Percentiles rank a stretch among this genome's conserved stretches.
Evolutionary conservation across 345 rosid species (phyloP).

Genomic region (Leavenworthia alabamica): DNA sequence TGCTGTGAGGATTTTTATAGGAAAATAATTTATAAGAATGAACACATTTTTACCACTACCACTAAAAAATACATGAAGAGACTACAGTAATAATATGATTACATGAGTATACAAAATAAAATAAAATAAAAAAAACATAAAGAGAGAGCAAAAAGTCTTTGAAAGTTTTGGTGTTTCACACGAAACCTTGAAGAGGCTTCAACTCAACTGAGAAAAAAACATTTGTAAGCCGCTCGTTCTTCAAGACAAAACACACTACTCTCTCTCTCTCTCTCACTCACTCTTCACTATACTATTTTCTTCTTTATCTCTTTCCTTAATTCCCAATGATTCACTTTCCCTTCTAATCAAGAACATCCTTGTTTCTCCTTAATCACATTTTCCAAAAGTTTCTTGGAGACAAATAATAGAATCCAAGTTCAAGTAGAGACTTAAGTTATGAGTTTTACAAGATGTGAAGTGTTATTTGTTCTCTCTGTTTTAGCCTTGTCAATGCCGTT

Average conservation of each 20-base stretch:
- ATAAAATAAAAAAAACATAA: background rate
- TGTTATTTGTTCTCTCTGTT: slow-evolving; percentile 34
- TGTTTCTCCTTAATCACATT: slow-evolving; percentile 11
- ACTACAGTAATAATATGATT: slow-evolving; percentile 16
- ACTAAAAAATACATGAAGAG: slow-evolving; percentile 1
- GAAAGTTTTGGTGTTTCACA: slow-evolving; percentile 24
- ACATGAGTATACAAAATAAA: background rate
- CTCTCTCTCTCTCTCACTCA: background rate
- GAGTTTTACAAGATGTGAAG: slow-evolving; percentile 36
- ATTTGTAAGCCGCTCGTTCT: slow-evolving; percentile 33
- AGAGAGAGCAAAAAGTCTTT: slow-evolving; percentile 14
- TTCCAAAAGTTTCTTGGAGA: background rate
- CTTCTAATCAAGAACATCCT: slow-evolving; percentile 26
- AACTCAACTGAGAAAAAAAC: slow-evolving; percentile 21
- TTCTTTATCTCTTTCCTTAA: slow-evolving; percentile 28
- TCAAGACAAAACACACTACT: slow-evolving; percentile 30
- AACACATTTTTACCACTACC: background rate
- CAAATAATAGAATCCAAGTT: slow-evolving; percentile 6
- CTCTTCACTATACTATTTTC: slow-evolving; percentile 10
- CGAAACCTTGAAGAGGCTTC: slow-evolving; percentile 14
- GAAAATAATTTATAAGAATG: background rate
- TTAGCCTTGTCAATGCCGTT: slow-evolving; percentile 37
- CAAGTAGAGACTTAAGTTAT: slow-evolving; percentile 22
- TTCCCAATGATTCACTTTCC: slow-evolving; percentile 29
- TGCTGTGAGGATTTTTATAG: background rate